Evolutionary conservation across 2,329 filamentous ascomycete genomes (phyloP), one percentile per base, ranked within the genome.

Genomic region (Aspergillus ochraceoroseus): DNA sequence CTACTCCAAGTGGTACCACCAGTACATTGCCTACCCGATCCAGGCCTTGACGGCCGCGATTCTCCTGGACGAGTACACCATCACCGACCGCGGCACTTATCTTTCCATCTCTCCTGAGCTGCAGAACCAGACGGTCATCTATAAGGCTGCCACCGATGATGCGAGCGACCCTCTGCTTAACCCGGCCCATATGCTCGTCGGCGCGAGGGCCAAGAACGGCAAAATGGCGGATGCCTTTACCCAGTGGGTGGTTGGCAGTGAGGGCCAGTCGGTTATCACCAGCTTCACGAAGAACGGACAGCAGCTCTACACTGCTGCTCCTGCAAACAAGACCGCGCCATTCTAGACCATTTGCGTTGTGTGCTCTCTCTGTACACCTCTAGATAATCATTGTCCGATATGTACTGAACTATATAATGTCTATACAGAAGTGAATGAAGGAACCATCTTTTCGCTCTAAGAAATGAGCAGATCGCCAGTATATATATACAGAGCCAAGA

Each of bases 1-100:
- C 3, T 66, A 66, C 48, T 69, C 70, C 0, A 65, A 59, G 1
- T 73, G 70, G 70, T 73, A 73, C 35, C 70, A 73, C 45, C 62
- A 70, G 34, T 72, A 63, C 47, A 64, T 68, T 4, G 62, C 63
- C 0, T 74, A 69, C 42, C 70, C 70, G 0, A 63, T 71, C 14
- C 65, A 72, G 44, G 70, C 70, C 2, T 52, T 74, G 2, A 64
- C 55, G 0, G 65, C 66, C 0, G 68, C 70, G 0, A 65, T 64
- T 22, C 40, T 56, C 1, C 53, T 72, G 2, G 50, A 65, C 0
- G 70, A 73, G 43, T 73, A 74, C 46, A 73, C 70, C 0, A 54
- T 74, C 35, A 72, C 68, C 0, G 70, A 74, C 41, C 55, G 63
- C 2, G 70, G 70, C 1, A 73, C 71, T 0, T 68, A 64, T 18